Percentiles rank a stretch among this genome's conserved stretches.
These are phyloP conservation scores for Penicillium frequentans DNA, from an alignment of 2,329 filamentous ascomycete genomes.

Conservation along the genomic window DNA sequence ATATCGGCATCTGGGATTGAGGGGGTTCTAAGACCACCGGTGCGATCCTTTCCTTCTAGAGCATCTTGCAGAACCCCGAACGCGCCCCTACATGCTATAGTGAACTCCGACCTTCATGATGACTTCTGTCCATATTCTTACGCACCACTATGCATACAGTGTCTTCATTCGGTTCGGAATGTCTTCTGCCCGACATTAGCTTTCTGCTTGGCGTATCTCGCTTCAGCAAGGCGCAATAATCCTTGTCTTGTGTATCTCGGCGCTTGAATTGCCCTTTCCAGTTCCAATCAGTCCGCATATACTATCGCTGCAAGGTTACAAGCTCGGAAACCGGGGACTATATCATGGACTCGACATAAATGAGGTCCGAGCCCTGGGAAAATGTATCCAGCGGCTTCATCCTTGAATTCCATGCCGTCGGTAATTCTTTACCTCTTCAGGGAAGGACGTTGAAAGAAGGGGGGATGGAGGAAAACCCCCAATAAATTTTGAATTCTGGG, in stretches of 20 bases:
- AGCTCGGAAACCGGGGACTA: not conserved
- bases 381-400: not conserved
- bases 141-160: not conserved
- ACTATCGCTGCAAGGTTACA: not conserved
- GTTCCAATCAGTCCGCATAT: not conserved
- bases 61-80: not conserved
- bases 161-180: not conserved
- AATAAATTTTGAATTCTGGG: not conserved
- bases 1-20: not conserved
- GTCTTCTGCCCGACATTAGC: not conserved
- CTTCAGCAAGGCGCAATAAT: not conserved
- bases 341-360: not conserved
- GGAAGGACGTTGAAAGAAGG: not conserved
- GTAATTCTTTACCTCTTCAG: not conserved
- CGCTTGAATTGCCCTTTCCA: not conserved
- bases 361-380: not conserved
- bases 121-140: not conserved
- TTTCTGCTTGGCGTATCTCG: not conserved
- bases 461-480: too few relatives aligned
- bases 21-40: not conserved
- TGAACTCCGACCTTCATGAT: not conserved
- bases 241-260: not conserved
- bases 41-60: not conserved
- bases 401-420: not conserved
- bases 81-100: not conserved